Evolutionary conservation across 495 filamentous ascomycete species (phyloP).

Genomic region (Podospora australis): DNA sequence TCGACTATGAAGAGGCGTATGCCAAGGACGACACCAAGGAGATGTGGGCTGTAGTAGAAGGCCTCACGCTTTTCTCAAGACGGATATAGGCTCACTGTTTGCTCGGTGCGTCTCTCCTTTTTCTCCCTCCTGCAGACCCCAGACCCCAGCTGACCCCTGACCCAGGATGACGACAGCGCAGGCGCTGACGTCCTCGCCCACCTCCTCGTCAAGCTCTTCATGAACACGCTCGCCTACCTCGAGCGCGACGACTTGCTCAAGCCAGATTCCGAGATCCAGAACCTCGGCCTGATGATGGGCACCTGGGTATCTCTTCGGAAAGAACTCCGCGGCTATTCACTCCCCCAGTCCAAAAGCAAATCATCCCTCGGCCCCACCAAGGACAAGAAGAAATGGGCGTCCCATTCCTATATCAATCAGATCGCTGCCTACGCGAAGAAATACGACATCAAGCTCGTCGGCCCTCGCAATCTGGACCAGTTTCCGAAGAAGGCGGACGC

Average conservation of each 20-base stretch:
- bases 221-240: slow-evolving; percentile 30
- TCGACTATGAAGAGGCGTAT: slow-evolving; percentile 30
- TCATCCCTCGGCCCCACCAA: slow-evolving; percentile 13
- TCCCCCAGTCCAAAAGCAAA: neutral
- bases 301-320: slow-evolving; percentile 20
- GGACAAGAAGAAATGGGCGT: slow-evolving; percentile 19
- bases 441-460: slow-evolving; percentile 18
- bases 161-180: slow-evolving; percentile 28
- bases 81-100: neutral
- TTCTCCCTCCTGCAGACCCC: too few species aligned
- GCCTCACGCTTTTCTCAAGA: too few species aligned
- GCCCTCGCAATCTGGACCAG: slow-evolving; percentile 24
- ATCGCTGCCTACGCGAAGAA: slow-evolving; percentile 20
- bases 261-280: slow-evolving; percentile 23
- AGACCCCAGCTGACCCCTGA: too few species aligned
- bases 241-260: slow-evolving; percentile 21
- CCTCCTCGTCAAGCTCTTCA: slow-evolving; percentile 31
- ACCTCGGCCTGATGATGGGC: slow-evolving; percentile 31
- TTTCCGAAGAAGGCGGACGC: slow-evolving; percentile 9
- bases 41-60: slow-evolving; percentile 34
- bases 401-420: slow-evolving; percentile 10
- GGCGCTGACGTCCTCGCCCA: slow-evolving; percentile 8
- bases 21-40: slow-evolving; percentile 28
- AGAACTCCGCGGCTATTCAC: slow-evolving; percentile 1
- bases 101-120: slow-evolving; percentile 1